These are phyloP conservation scores for Silene noctiflora DNA, from an alignment of 179 eudicot species.

Conservation along the genomic window DNA sequence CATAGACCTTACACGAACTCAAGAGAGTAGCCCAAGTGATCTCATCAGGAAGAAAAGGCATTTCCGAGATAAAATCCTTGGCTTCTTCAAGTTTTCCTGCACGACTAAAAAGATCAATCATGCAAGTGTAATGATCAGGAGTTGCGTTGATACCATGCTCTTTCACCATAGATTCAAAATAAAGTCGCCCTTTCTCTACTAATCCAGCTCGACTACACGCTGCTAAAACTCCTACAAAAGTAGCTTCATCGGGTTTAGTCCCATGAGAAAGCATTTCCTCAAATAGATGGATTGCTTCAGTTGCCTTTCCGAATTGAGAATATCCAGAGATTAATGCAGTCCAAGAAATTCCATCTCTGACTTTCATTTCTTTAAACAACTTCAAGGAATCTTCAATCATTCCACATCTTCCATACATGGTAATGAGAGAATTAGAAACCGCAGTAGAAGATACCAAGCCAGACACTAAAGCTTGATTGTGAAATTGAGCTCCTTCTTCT, in stretches of 20 bases:
- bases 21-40: conserved; percentile 84
- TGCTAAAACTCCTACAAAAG: conserved; percentile 78
- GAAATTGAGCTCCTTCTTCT: conserved; percentile 90
- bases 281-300: conserved; percentile 64
- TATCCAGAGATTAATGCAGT: conserved; percentile 75
- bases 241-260: conserved; percentile 75
- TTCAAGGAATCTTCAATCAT: conserved; percentile 61
- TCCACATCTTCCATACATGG: conserved; percentile 93
- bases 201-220: conserved; percentile 97
- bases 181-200: conserved; percentile 70
- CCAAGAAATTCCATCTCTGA: conserved; percentile 79
- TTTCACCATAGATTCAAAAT: conserved; percentile 65
- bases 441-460: conserved; percentile 61
- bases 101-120: conserved; percentile 88
- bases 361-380: conserved; percentile 65
- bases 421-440: conserved; percentile 86
- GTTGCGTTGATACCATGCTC: conserved; percentile 59
- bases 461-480: conserved; percentile 63
- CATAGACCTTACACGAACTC: conserved; percentile 79
- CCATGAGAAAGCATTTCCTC: conserved; percentile 73
- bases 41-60: conserved; percentile 80
- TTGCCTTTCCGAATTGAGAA: conserved; percentile 88
- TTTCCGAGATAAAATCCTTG: conserved; percentile 56
- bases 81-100: conserved; percentile 81
- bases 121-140: conserved; percentile 84